These are phyloP conservation scores for Diaporthe destruens DNA, from an alignment of 2,329 filamentous ascomycete species.

Conservation along the genomic window DNA sequence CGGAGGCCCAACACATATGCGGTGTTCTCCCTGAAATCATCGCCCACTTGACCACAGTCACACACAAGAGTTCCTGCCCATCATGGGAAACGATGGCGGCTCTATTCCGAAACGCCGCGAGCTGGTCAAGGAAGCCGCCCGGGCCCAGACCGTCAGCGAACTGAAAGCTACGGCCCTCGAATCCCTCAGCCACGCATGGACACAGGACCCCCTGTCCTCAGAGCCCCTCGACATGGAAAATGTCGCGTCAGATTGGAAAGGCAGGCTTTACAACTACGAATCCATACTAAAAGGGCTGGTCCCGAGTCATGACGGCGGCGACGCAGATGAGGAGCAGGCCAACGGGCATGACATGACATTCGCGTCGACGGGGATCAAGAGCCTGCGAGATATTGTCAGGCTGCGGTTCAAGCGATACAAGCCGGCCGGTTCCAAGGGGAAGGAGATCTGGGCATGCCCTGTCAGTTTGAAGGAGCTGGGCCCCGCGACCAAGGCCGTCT, in stretches of 20 bases:
- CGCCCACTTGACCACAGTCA: background rate
- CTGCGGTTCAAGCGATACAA: constrained; percentile 75
- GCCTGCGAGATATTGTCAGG: constrained; percentile 87
- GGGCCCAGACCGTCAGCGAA: constrained; percentile 84
- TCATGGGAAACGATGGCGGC: constrained; percentile 97
- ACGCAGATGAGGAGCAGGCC: constrained; percentile 66
- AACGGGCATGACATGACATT: constrained; percentile 55
- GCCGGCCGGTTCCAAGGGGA: constrained; percentile 54
- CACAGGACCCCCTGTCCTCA: constrained; percentile 87
- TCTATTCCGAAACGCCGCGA: constrained; percentile 96
- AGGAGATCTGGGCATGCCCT: constrained; percentile 82
- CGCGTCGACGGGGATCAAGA: constrained; percentile 74
- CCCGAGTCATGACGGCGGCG: constrained; percentile 71
- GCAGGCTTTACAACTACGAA: constrained; percentile 95
- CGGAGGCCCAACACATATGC: background rate
- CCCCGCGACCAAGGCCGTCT: constrained; percentile 82
- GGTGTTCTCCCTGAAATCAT: background rate
- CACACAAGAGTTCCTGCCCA: constrained; percentile 22
- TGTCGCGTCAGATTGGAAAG: constrained; percentile 84
- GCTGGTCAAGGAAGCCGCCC: constrained; percentile 93
- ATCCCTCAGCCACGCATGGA: constrained; percentile 88
- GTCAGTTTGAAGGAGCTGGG: constrained; percentile 90
- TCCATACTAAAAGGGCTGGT: constrained; percentile 77
- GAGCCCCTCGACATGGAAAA: constrained; percentile 76
- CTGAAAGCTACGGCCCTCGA: constrained; percentile 90